Evolutionary conservation across 768 basidiomycete genomes (phyloP).

Genomic region (Pleurotus citrinopileatus): DNA sequence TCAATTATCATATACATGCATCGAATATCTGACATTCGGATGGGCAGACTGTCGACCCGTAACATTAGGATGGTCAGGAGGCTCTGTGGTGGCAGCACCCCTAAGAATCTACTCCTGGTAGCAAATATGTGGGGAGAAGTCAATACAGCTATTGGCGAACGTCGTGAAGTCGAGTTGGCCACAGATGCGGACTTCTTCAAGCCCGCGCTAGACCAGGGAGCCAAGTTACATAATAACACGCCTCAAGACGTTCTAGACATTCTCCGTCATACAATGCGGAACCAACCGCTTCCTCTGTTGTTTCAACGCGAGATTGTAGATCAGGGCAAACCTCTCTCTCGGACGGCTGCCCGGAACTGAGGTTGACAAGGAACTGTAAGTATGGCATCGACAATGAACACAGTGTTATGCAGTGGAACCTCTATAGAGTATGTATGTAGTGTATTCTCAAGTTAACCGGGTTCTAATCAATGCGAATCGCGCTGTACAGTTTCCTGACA

Average conservation of each 20-base stretch:
- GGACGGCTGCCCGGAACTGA: slow-evolving; percentile 57
- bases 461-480: slow-evolving; percentile 80
- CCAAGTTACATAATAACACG: background rate
- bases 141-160: slow-evolving; percentile 24
- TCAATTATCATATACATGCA: slow-evolving; percentile 44
- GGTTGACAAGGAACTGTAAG: slow-evolving; percentile 47
- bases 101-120: slow-evolving; percentile 39
- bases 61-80: slow-evolving; percentile 43
- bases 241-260: background rate
- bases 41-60: slow-evolving; percentile 32
- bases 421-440: no score
- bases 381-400: no score
- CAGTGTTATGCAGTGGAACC: no score
- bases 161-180: slow-evolving; percentile 5
- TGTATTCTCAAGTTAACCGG: background rate
- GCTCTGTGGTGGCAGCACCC: slow-evolving; percentile 39
- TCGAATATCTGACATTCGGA: slow-evolving; percentile 32
- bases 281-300: slow-evolving; percentile 38
- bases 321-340: slow-evolving; percentile 40
- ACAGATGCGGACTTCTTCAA: background rate
- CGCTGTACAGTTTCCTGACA: slow-evolving; percentile 77
- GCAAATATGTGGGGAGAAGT: slow-evolving; percentile 45
- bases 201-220: slow-evolving; percentile 1
- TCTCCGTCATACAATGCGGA: slow-evolving; percentile 31
- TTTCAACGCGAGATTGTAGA: slow-evolving; percentile 58